Evolutionary conservation across 352 stramenopile species (phyloP), one percentile per base, ranked within the genome.

Genomic region (Salisapilia sapeloensis): DNA sequence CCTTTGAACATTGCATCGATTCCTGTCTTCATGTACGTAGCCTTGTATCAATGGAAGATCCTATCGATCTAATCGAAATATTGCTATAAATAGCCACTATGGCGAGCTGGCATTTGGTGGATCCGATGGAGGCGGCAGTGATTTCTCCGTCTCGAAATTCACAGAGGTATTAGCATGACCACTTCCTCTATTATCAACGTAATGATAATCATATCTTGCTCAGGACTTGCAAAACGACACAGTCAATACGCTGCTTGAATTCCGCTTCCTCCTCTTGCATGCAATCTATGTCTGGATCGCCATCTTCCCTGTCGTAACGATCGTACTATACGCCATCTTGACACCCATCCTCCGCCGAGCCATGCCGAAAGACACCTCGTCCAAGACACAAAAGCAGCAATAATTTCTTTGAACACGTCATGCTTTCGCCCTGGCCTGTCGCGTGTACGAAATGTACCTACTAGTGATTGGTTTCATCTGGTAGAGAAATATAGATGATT

Each of bases 281-380:
- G 71, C 67, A 21, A 80, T 83, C 34, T 83, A 80, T 53, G 60
- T 78, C 56, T 87, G 72, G 72, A 43, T 81, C 35, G 59, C 59
- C 14, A 57, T 65, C 24, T 49, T 79, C 29, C 63, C 64, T 3
- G 44, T 82, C n/a, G 48, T 76, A 17, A 82, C 67, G 22, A 44
- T 62, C 38, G 41, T 43, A 24, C 42, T 83, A 34, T 87, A 87
- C 53, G 40, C 52, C 18, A 42, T 83, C 18, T 52, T 87, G 29
- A 70, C 60, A 20, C 67, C 66, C 4, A 56, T 84, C 29, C 54
- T 87, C 26, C 60, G 51, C 37, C 46, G 49, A 26, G 44, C 79
- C 37, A 81, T 84, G 60, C 62, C 64, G 36, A 81, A 76, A 40
- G 44, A 29, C 34, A 64, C 13, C n/a, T n/a, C n/a, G n/a, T n/a